Percentiles rank a stretch among this genome's conserved stretches.
Evolutionary conservation across 2,329 filamentous ascomycete species (phyloP).

Genomic region (Metarhizium brunneum): DNA sequence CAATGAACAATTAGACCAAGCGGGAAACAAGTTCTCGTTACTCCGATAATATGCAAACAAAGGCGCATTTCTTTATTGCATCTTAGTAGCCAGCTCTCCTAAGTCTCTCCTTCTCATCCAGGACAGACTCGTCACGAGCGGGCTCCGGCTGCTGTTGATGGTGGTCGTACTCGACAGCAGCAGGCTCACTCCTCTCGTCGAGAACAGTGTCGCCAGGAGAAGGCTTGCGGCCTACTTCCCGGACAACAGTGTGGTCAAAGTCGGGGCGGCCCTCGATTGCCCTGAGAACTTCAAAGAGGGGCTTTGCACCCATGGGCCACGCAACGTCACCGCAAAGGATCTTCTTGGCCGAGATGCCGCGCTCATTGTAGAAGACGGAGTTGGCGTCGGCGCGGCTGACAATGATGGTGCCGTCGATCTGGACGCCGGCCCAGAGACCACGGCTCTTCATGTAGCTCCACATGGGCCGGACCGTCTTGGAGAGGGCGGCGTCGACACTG

Average conservation of each 20-base stretch:
- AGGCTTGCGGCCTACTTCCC: constrained; percentile 15
- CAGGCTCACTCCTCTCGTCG: constrained; percentile 23
- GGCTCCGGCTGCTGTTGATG: neutral
- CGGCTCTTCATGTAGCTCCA: constrained; percentile 78
- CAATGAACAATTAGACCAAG: neutral
- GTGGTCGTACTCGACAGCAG: constrained; percentile 9
- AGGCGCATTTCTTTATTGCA: neutral
- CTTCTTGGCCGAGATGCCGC: constrained; percentile 24
- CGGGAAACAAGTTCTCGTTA: neutral
- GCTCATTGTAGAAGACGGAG: constrained; percentile 63
- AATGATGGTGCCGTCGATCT: constrained; percentile 72
- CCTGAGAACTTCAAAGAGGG: constrained; percentile 29
- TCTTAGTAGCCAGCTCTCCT: constrained; percentile 5
- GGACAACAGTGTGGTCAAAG: constrained; percentile 17
- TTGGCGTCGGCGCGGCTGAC: constrained; percentile 72
- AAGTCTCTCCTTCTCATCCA: constrained; percentile 18
- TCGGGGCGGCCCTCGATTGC: constrained; percentile 24
- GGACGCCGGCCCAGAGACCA: constrained; percentile 69
- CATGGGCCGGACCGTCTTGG: constrained; percentile 43
- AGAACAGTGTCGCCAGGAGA: constrained; percentile 11
- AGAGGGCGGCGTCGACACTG: constrained; percentile 34
- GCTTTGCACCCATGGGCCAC: constrained; percentile 29
- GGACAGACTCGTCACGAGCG: constrained; percentile 7
- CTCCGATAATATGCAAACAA: neutral
- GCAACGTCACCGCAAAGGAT: constrained; percentile 28